Percentiles rank a stretch among this genome's conserved stretches.
These are phyloP conservation scores for Aspergillaceae sp. DNA, from an alignment of 2,329 filamentous ascomycete genomes.

Conservation along the genomic window DNA sequence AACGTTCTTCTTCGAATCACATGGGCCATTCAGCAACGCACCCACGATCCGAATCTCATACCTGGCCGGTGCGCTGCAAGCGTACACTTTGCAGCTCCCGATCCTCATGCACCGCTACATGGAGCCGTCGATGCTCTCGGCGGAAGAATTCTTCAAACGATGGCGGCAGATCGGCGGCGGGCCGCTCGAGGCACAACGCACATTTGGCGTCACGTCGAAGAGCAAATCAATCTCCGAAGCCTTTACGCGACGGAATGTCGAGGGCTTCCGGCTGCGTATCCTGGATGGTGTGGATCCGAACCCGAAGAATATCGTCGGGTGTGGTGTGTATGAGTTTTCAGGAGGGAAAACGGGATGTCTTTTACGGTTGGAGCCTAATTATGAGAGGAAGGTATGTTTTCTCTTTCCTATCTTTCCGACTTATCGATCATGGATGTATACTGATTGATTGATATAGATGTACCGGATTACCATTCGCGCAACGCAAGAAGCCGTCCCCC, in stretches of 20 bases:
- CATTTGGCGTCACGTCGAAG: constrained; percentile 62
- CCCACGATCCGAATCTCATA: constrained; percentile 94
- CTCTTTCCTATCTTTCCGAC: not conserved
- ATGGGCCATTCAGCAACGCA: constrained; percentile 65
- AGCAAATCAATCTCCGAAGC: constrained; percentile 58
- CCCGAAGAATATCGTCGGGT: constrained; percentile 80
- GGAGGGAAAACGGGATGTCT: constrained; percentile 91
- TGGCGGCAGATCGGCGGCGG: constrained; percentile 97
- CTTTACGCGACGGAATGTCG: constrained; percentile 64
- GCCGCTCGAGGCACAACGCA: constrained; percentile 76
- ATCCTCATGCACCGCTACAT: constrained; percentile 91
- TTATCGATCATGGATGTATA: not conserved
- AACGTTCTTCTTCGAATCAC: constrained; percentile 88
- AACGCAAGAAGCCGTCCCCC: constrained; percentile 82
- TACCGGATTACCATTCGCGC: constrained; percentile 87
- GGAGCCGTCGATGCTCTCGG: constrained; percentile 76
- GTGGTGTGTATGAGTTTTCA: constrained; percentile 68
- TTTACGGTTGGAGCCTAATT: constrained; percentile 89
- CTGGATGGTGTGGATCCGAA: constrained; percentile 85
- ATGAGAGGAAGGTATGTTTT: constrained; percentile 68
- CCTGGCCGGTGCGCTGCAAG: constrained; percentile 85
- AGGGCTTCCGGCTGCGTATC: constrained; percentile 84
- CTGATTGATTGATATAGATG: constrained; percentile 55
- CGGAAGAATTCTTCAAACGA: constrained; percentile 96
- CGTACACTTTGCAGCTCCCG: constrained; percentile 81